phyloP scores from a whole-genome alignment of 176 grass and related monocot species.

The barley (Hordeum vulgare) region MorexV3_pseudomolecules_assembly NC_058520.1:417316954-417317453 shows the following conservation, averaged over 20 bases:
- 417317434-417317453: constrained; percentile 61
- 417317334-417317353: constrained; percentile 12
- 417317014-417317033: constrained; percentile 3
- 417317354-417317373: not conserved
- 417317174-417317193: not conserved
- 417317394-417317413: not conserved
- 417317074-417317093: constrained; percentile 1
- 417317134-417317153: not conserved
- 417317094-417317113: constrained; percentile 28
- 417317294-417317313: constrained; percentile 51
- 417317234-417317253: not conserved
- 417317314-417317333: constrained; percentile 70
- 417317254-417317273: constrained; percentile 46
- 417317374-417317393: not conserved
- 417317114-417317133: constrained; percentile 10
- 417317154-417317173: not conserved
- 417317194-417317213: constrained; percentile 14
- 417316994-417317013: not conserved
- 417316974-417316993: too few relatives aligned
- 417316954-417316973: too few relatives aligned
- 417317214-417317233: not conserved
- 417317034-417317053: constrained; percentile 13
- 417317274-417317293: constrained; percentile 52
- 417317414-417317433: constrained; percentile 42
- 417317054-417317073: not conserved